These are phyloP conservation scores for Abrus pulchellus DNA, from an alignment of 306 rosid genomes.

Conservation along the genomic window DNA sequence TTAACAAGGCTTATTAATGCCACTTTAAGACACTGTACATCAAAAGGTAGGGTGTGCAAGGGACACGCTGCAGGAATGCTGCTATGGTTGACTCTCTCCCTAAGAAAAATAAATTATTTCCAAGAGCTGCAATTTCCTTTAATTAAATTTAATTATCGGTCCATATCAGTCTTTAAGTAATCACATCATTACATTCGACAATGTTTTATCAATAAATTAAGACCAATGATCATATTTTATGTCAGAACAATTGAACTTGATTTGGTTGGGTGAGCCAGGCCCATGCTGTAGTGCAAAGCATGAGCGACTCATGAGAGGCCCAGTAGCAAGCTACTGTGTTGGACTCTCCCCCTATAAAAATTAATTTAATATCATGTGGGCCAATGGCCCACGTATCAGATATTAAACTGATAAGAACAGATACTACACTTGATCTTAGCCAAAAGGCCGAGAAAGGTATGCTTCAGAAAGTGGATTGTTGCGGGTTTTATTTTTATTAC, in stretches of 20 bases:
- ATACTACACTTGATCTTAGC: neutral
- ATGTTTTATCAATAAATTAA: no score
- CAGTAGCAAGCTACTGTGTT: neutral
- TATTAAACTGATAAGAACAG: conserved; percentile 19
- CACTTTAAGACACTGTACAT: neutral
- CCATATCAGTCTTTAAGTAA: no score
- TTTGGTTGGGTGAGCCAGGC: neutral
- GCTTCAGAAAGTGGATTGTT: rapidly evolving
- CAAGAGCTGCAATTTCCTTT: no score
- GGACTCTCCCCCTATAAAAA: neutral
- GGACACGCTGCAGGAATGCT: neutral
- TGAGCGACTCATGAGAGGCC: neutral
- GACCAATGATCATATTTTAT: no score
- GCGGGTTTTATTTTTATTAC: neutral
- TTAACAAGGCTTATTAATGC: no score
- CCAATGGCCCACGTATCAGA: conserved; percentile 1
- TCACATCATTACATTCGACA: no score
- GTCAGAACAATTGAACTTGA: neutral
- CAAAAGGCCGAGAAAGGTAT: conserved; percentile 22
- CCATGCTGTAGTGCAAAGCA: neutral
- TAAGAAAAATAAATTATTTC: no score
- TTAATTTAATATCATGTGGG: conserved; percentile 8
- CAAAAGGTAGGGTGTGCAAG: neutral
- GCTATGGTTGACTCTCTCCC: no score
- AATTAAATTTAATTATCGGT: no score